Evolutionary conservation across 2,329 filamentous ascomycete genomes (phyloP).

Genomic region (Diaporthe ampelina): DNA sequence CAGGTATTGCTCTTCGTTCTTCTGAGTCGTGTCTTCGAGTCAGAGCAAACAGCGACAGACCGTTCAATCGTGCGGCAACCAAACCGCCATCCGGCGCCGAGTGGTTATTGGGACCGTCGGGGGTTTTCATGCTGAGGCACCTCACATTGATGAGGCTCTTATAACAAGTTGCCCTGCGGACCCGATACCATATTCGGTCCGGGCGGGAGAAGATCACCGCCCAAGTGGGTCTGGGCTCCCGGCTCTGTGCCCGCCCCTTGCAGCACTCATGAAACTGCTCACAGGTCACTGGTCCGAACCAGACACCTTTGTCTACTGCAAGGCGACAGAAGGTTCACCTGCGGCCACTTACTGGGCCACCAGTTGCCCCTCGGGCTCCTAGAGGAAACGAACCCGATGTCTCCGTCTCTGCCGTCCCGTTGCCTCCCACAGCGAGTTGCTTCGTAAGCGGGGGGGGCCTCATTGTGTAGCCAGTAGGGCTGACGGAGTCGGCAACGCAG

Average conservation of each 20-base stretch:
- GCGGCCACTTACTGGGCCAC: background rate
- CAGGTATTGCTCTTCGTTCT: background rate
- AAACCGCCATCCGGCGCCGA: background rate
- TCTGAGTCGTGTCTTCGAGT: constrained; percentile 17
- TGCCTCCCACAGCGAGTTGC: background rate
- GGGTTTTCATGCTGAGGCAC: constrained; percentile 30
- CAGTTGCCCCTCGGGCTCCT: background rate
- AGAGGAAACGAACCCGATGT: background rate
- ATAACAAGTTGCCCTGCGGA: constrained; percentile 17
- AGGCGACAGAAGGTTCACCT: background rate
- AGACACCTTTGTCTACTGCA: background rate
- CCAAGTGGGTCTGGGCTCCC: constrained; percentile 27
- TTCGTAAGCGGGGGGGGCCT: constrained; percentile 4
- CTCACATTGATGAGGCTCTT: constrained; percentile 33
- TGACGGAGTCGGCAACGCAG: constrained; percentile 9
- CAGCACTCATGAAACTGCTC: constrained; percentile 32
- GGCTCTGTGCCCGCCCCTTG: constrained; percentile 13
- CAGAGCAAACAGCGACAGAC: constrained; percentile 11
- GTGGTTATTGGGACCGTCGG: background rate
- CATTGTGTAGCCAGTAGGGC: constrained; percentile 8
- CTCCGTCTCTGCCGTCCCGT: background rate
- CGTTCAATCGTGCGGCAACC: constrained; percentile 4
- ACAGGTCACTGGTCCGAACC: background rate
- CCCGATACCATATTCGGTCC: constrained; percentile 25
- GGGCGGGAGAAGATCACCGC: constrained; percentile 28